Percentiles rank a stretch among this genome's conserved stretches.
Conservation (phyloP, 116 monocot genomes). For the Papilionanthe hybrid region DNA sequence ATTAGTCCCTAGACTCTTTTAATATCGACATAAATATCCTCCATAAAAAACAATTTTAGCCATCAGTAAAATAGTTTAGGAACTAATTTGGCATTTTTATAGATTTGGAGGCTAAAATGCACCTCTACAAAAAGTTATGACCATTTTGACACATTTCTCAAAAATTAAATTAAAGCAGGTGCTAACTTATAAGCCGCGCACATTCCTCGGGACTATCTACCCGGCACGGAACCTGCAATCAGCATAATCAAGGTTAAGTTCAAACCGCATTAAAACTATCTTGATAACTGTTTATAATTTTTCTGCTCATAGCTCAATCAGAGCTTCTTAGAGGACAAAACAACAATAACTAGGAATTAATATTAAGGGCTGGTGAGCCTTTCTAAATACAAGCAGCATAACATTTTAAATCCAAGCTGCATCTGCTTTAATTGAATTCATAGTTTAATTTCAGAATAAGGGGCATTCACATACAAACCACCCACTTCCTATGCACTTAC, state of each 20-base stretch:
- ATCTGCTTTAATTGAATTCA: not conserved
- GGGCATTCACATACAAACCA: not conserved
- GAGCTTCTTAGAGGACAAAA: not conserved
- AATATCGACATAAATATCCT: too few relatives aligned
- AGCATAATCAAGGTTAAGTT: slow-evolving; percentile 1
- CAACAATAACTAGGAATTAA: not conserved
- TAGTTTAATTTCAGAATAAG: not conserved
- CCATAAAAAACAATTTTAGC: too few relatives aligned
- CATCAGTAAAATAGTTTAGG: too few relatives aligned
- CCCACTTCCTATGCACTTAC: too few relatives aligned
- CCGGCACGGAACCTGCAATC: slow-evolving; percentile 68
- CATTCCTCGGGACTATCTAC: slow-evolving; percentile 75
- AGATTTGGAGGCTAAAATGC: too few relatives aligned
- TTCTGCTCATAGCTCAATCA: not conserved
- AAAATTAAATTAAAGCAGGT: not conserved
- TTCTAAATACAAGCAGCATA: not conserved
- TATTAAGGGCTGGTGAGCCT: not conserved
- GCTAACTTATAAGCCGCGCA: slow-evolving; percentile 76
- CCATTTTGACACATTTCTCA: too few relatives aligned
- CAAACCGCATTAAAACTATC: not conserved
- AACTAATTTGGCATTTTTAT: too few relatives aligned
- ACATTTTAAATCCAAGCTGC: not conserved
- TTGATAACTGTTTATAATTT: slow-evolving; percentile 1
- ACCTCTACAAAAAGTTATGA: too few relatives aligned
- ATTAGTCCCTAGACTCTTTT: too few relatives aligned